Conservation (phyloP, 805 yeast species). For the Komagataella pseudopastoris region DNA sequence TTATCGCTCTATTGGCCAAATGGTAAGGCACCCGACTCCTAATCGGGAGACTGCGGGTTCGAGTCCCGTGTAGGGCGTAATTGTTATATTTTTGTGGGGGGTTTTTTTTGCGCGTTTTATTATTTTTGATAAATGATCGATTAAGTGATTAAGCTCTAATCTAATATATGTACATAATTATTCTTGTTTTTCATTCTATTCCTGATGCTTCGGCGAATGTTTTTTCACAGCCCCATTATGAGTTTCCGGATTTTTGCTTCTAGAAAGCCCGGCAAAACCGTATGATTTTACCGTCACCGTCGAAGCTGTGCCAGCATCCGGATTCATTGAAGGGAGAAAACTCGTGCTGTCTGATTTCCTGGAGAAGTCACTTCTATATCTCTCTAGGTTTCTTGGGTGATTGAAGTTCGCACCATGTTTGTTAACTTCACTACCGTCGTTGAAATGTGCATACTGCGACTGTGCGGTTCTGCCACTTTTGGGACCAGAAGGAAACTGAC, state of each 20-base stretch:
- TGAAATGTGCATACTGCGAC: background rate
- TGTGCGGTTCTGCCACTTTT: background rate
- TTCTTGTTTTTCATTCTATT: background rate
- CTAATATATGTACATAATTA: background rate
- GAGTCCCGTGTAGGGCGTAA: slow-evolving; percentile 26
- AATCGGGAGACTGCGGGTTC: slow-evolving; percentile 31
- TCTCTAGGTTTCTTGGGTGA: background rate
- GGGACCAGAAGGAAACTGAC: background rate
- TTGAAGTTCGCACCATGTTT: background rate
- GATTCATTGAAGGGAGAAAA: background rate
- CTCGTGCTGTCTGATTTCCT: background rate
- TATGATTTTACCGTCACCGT: background rate
- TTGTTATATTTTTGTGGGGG: slow-evolving; percentile 1
- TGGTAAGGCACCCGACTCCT: slow-evolving; percentile 34
- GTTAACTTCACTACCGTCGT: background rate
- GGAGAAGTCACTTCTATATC: background rate
- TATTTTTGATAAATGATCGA: no score
- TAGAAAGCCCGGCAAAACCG: background rate
- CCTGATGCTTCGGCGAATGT: background rate
- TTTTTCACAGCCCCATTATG: background rate
- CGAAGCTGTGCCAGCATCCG: background rate
- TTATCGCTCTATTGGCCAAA: slow-evolving; percentile 26
- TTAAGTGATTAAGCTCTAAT: background rate
- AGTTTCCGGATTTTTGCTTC: background rate
- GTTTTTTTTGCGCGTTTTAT: background rate